A percentile compares a stretch with the other conserved stretches of the same genome.
Evolutionary conservation across 768 basidiomycete species (phyloP).

Genomic region (Leccinum pellstonianum): DNA sequence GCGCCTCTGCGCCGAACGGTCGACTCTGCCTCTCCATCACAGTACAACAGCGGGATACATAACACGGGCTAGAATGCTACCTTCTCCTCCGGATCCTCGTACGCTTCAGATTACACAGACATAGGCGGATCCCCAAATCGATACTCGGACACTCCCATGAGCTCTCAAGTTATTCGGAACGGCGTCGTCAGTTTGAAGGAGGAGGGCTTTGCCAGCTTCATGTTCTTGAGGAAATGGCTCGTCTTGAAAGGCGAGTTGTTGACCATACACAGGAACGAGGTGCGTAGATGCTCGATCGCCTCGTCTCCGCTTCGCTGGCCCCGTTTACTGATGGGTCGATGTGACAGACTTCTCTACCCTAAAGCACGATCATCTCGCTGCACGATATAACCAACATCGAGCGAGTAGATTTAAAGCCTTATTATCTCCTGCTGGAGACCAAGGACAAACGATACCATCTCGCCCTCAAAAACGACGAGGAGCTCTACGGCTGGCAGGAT

Average conservation of each 20-base stretch:
- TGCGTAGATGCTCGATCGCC: constrained; percentile 36
- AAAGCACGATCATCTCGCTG: constrained; percentile 57
- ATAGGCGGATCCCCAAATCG: constrained; percentile 80
- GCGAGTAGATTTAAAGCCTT: constrained; percentile 91
- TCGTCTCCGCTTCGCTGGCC: neutral
- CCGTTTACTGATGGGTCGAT: constrained; percentile 9
- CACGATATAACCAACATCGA: constrained; percentile 85
- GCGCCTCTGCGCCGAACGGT: constrained; percentile 54
- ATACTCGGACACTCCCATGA: constrained; percentile 34
- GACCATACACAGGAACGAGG: constrained; percentile 92
- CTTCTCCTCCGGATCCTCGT: constrained; percentile 59
- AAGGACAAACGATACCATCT: constrained; percentile 80
- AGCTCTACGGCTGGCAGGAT: constrained; percentile 98
- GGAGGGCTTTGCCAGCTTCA: constrained; percentile 87
- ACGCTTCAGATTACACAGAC: constrained; percentile 68
- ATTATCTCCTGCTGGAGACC: constrained; percentile 85
- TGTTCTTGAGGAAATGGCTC: constrained; percentile 91
- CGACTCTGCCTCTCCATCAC: constrained; percentile 32
- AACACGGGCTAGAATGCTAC: constrained; percentile 59
- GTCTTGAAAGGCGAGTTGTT: constrained; percentile 79
- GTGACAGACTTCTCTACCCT: constrained; percentile 51
- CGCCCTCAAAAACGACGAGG: constrained; percentile 89
- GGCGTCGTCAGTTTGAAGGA: constrained; percentile 91
- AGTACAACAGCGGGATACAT: constrained; percentile 44
- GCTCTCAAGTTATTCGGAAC: constrained; percentile 53